Evolutionary conservation across 2,329 filamentous ascomycete genomes (phyloP).

Genomic region (Aspergillus ibericus): DNA sequence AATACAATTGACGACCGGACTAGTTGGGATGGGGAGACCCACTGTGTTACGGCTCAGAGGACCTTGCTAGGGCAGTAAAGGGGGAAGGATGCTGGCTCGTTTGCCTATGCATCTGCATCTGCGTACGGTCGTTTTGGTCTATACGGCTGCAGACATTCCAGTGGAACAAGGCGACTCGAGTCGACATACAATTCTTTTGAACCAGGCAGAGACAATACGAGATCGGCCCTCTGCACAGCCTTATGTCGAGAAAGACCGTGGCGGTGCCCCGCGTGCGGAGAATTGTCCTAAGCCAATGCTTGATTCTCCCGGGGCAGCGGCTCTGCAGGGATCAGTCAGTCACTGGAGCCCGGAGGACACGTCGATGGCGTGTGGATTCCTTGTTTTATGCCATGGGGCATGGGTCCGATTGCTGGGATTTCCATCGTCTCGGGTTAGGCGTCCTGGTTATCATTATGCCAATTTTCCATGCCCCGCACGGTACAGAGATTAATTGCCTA

Average conservation of each 20-base stretch:
- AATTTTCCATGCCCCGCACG: too few species aligned
- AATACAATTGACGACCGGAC: not conserved
- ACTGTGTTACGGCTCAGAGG: not conserved
- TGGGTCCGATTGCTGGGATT: not conserved
- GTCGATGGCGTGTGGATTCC: not conserved
- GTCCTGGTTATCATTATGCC: too few species aligned
- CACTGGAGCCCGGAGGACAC: not conserved
- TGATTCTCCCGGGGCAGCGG: not conserved
- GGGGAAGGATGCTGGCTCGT: not conserved
- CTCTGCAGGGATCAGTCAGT: not conserved
- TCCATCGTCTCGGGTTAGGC: too few species aligned
- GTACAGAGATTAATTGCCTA: too few species aligned
- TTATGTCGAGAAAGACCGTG: not conserved
- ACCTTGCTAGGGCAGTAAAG: not conserved
- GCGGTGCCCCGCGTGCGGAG: slow-evolving; percentile 2
- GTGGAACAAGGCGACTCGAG: too few species aligned
- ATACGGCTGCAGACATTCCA: not conserved
- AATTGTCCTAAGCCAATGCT: slow-evolving; percentile 2
- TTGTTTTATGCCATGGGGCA: not conserved
- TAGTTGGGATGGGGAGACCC: not conserved
- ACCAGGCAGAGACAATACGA: too few species aligned
- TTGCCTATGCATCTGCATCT: not conserved
- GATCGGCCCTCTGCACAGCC: not conserved
- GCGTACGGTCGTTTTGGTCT: not conserved
- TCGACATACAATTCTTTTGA: not conserved